Evolutionary conservation across 495 filamentous ascomycete species (phyloP), one percentile per base, ranked within the genome.

Genomic region (Lasiosphaeria ovina): DNA sequence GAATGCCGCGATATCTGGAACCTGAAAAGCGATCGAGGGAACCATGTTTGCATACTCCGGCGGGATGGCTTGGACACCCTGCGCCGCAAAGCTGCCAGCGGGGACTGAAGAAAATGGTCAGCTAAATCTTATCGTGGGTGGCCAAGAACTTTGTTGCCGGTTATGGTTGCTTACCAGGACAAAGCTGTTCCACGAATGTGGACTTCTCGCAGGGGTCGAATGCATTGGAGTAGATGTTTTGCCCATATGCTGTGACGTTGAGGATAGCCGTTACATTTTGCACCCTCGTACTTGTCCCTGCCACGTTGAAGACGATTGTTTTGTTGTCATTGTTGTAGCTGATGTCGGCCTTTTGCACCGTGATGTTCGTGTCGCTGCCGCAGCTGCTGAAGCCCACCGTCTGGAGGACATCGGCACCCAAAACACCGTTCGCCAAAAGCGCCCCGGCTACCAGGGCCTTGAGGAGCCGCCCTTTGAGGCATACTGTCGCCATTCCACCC

Each of bases 1-100:
- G 73, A 89, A 77, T 38, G 93, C 93, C 50, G 93, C 91, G 56
- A 98, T 84, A 75, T 98, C 91, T 32, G 94, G 94, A 40, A 98
- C 79, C 57, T 83, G 83, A 74, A 98, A 98, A 4, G 94, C 94
- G 63, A 98, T 96, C 0, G 86, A 81, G 8, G 94, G 94, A 56
- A 98, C 93, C 70, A 89, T 72, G 58, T 77, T 82, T 16, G 88
- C 87, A 69, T 86, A 92, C 45, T 83, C 66, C 0, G 79, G 62
- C 4, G 94, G 90, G 33, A 98, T 89, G 10, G 68, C 60, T 68
- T 92, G 85, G 1, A 69, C 70, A 8, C 93, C 93, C 34, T 73
- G 75, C 3, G 94, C 91, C 12, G 84, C 72, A 69, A 98, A 98
- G 10, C 71, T 69, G 40, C 92, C 89, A 3, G 77, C 73, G 14